phyloP scores from a whole-genome alignment of 2,329 filamentous ascomycete genomes.

The Lanzia echinophila region DNA sequence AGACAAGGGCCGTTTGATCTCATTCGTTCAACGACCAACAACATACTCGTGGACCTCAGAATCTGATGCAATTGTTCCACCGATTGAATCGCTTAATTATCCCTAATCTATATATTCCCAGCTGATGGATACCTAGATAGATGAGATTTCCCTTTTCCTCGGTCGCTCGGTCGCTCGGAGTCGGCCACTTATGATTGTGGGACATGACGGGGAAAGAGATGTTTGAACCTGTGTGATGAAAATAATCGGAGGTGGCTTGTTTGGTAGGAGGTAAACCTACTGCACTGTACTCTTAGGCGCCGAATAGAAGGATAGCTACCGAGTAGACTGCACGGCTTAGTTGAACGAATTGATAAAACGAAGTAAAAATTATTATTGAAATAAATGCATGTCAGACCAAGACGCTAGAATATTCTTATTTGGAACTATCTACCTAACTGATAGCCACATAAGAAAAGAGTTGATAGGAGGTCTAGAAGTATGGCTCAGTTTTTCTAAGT shows the following conservation, averaged over 20 bases:
- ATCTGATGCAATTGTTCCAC: background rate
- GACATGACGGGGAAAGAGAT: too few species aligned
- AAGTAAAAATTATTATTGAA: background rate
- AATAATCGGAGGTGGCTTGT: background rate
- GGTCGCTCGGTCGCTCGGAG: too few species aligned
- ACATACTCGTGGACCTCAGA: background rate
- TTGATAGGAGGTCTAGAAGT: background rate
- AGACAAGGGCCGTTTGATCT: too few species aligned
- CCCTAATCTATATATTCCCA: background rate
- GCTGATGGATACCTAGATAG: background rate
- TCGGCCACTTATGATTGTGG: too few species aligned
- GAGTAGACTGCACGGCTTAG: background rate
- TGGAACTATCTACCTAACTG: background rate
- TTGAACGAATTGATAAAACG: background rate
- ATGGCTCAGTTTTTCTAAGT: too few species aligned
- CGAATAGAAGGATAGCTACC: too few species aligned
- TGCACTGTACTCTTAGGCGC: too few species aligned
- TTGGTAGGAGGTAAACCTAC: too few species aligned
- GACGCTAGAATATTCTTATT: background rate
- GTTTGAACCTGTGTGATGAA: background rate
- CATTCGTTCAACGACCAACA: background rate
- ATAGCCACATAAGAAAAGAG: background rate
- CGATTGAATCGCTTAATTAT: background rate
- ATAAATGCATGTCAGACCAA: conserved; percentile 1
- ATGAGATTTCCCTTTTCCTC: too few species aligned